phyloP scores from a whole-genome alignment of 495 filamentous ascomycete species.

The Aspergillus panamensis region DNA sequence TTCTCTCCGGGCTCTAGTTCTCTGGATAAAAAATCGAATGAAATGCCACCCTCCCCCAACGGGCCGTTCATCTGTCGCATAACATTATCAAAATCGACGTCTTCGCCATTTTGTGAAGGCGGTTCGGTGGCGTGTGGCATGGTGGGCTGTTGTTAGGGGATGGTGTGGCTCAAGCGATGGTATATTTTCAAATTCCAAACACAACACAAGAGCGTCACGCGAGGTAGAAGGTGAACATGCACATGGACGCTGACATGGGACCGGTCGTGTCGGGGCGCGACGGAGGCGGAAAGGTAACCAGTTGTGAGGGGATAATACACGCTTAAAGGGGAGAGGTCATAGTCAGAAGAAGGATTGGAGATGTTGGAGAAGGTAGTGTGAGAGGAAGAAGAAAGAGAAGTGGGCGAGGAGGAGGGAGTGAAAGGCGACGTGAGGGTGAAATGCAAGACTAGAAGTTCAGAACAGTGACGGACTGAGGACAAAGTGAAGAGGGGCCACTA shows the following conservation, averaged over 20 bases:
- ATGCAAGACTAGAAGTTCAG: conserved; percentile 8
- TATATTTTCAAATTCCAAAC: not conserved
- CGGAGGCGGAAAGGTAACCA: not conserved
- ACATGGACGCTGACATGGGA: not conserved
- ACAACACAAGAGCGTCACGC: not conserved
- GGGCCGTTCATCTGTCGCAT: conserved; percentile 49
- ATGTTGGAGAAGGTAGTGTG: not conserved
- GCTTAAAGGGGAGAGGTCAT: not conserved
- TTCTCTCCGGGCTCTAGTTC: conserved; percentile 65
- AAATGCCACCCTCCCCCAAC: conserved; percentile 30
- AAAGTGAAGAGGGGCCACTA: conserved; percentile 13
- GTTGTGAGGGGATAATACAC: not conserved
- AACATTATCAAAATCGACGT: conserved; percentile 48
- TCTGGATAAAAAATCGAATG: conserved; percentile 43
- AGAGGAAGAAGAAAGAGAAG: not conserved
- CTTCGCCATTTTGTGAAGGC: conserved; percentile 32
- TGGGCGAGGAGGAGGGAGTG: not conserved
- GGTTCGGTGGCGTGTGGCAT: conserved; percentile 51
- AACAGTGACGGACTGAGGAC: not conserved
- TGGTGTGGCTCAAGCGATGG: not conserved
- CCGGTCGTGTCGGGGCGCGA: not conserved
- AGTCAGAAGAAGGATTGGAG: not conserved
- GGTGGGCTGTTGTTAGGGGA: conserved; percentile 3
- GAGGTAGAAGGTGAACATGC: not conserved
- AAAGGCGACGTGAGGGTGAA: conserved; percentile 2